These are phyloP conservation scores for Salix exigua DNA, from an alignment of 345 rosid genomes.

Conservation along the genomic window DNA sequence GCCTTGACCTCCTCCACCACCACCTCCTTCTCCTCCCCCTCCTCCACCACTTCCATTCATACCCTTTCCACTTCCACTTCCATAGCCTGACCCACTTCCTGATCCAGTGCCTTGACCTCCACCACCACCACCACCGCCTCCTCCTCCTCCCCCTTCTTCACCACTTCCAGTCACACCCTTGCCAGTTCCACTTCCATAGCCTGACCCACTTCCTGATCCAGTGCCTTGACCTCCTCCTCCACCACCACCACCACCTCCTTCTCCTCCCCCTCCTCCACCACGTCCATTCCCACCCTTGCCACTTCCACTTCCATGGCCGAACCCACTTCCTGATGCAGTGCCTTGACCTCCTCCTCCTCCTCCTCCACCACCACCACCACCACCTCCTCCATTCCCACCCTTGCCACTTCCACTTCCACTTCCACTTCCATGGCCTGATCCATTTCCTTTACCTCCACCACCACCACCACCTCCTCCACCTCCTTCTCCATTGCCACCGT, in stretches of 20 bases:
- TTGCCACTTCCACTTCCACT: conserved; percentile 22
- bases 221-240: conserved; percentile 1
- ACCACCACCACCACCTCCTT: neutral
- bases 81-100: neutral
- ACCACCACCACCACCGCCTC: neutral
- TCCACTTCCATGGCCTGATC: neutral
- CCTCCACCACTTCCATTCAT: too few species aligned
- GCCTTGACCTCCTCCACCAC: conserved; percentile 28
- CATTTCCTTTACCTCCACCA: conserved; percentile 17
- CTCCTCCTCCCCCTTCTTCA: neutral
- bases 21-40: conserved; percentile 41
- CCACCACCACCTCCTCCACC: conserved; percentile 20
- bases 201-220: neutral
- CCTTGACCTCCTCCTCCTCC: conserved; percentile 27
- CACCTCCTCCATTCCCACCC: conserved; percentile 41
- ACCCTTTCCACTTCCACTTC: too few species aligned
- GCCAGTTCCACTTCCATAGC: neutral
- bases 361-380: conserved; percentile 31
- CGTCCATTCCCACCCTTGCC: neutral
- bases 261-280: neutral
- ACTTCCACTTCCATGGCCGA: conserved; percentile 3
- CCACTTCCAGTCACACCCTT: too few species aligned
- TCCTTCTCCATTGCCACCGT: neutral
- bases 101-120: neutral
- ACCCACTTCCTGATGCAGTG: conserved; percentile 12